Evolutionary conservation across 2,329 filamentous ascomycete species (phyloP), one percentile per base, ranked within the genome.

Genomic region (Colletotrichum euphorbiae): DNA sequence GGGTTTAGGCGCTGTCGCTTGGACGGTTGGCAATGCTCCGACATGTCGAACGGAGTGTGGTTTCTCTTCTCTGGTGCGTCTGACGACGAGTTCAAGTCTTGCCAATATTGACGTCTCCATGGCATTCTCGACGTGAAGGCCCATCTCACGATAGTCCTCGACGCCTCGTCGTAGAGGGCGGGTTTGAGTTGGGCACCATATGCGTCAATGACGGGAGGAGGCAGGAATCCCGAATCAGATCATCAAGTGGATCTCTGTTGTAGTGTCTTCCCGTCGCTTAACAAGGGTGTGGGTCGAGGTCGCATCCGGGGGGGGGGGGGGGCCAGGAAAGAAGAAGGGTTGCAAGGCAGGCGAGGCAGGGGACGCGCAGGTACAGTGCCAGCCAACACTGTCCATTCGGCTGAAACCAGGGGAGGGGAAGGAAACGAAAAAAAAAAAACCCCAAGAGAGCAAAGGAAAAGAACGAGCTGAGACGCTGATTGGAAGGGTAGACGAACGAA

Each of bases 171-270:
- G 28, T 31, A 31, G 28, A 17, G 24, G 48, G 48, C 48, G 48
- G 21, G 9, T 48, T 17, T 36, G 28, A 62, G 62, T 21, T 52
- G 51, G 46, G 50, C 60, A 52, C 65, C 60, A 60, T 51, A 48
- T 52, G 52, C 52, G 65, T 40, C 60, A 52, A 21, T 62, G 46
- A 64, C 28, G 28, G 38, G 60, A 52, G 57, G 12, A 3, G 31
- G 40, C 24, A 43, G 6, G 51, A 45, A n/a, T n/a, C n/a, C n/a
- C n/a, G n/a, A n/a, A 67, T 67, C 65, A 56, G 60, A 64, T 52
- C 65, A 64, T 68, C 45, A 43, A 64, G 65, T 64, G 65, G 60
- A 36, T 28, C 60, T 9, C 31, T 13, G 45, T 63, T 42, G 19
- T 15, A n/a, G n/a, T n/a, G n/a, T n/a, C n/a, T n/a, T n/a, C n/a